A percentile compares a stretch with the other conserved stretches of the same genome.
These are phyloP conservation scores for Sugiyamaella lignohabitans DNA, from an alignment of 805 yeast genomes.

Conservation along the genomic window DNA sequence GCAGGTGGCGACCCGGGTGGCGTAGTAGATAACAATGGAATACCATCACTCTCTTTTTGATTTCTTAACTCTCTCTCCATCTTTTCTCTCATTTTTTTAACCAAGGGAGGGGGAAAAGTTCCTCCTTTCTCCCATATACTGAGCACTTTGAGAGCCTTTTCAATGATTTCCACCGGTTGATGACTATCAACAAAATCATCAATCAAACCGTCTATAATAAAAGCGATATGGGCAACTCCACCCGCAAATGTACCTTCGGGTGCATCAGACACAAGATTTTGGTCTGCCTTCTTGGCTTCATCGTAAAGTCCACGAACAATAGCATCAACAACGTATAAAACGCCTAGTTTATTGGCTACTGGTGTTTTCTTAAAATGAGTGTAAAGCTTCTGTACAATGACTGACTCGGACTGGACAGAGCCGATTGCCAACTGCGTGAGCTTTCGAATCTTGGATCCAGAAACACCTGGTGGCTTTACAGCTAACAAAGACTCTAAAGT, in stretches of 20 bases:
- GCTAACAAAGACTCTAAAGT: slow-evolving; percentile 26
- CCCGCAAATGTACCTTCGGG: slow-evolving; percentile 69
- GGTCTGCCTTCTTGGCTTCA: slow-evolving; percentile 53
- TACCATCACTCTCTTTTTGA: slow-evolving; percentile 38
- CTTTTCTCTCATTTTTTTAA: slow-evolving; percentile 51
- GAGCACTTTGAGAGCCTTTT: slow-evolving; percentile 73
- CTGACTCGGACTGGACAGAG: slow-evolving; percentile 52
- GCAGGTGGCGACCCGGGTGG: slow-evolving; percentile 64
- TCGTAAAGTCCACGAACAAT: slow-evolving; percentile 80
- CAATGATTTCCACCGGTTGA: slow-evolving; percentile 30
- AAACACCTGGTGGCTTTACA: slow-evolving; percentile 71
- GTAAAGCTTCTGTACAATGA: slow-evolving; percentile 51
- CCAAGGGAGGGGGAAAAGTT: slow-evolving; percentile 56
- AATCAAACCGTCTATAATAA: slow-evolving; percentile 55
- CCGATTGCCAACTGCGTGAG: slow-evolving; percentile 71
- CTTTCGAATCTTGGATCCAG: slow-evolving; percentile 89
- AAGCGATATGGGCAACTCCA: slow-evolving; percentile 60
- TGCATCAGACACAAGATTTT: slow-evolving; percentile 43
- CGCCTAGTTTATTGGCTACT: slow-evolving; percentile 79
- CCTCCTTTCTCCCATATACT: slow-evolving; percentile 89
- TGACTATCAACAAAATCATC: slow-evolving; percentile 35
- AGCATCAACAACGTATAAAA: slow-evolving; percentile 86
- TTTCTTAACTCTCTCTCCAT: background rate
- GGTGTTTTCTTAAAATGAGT: slow-evolving; percentile 68
- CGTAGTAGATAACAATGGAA: slow-evolving; percentile 43